These are phyloP conservation scores for Pythium plurisporium DNA, from an alignment of 352 stramenopile species.

Conservation along the genomic window DNA sequence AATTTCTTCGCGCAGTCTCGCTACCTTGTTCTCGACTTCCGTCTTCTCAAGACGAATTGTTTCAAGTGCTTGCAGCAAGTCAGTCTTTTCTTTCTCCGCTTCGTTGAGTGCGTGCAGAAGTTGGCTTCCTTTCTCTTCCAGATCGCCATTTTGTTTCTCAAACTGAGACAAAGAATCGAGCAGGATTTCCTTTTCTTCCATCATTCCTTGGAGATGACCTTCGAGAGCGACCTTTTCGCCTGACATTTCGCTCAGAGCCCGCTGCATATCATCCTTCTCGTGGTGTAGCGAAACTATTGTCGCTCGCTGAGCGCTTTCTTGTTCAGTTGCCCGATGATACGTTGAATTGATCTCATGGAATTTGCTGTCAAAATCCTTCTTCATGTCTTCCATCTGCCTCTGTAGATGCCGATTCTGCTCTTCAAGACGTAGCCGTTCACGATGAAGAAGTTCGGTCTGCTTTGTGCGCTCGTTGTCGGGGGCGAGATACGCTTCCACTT, in stretches of 20 bases:
- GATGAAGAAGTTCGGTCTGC: constrained; percentile 49
- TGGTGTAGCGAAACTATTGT: constrained; percentile 42
- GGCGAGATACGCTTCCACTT: constrained; percentile 52
- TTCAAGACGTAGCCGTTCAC: constrained; percentile 51
- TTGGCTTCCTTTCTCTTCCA: constrained; percentile 30
- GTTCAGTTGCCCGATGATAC: constrained; percentile 37
- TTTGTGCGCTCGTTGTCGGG: constrained; percentile 48
- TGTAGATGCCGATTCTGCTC: constrained; percentile 51
- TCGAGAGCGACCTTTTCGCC: constrained; percentile 52
- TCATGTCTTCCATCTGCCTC: constrained; percentile 38
- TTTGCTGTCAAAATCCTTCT: constrained; percentile 37
- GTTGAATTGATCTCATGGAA: constrained; percentile 42
- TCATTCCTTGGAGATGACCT: constrained; percentile 33
- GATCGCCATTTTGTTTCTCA: constrained; percentile 45
- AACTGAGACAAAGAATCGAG: constrained; percentile 32
- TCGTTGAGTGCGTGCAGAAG: constrained; percentile 13
- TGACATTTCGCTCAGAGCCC: constrained; percentile 36
- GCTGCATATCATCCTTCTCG: constrained; percentile 64
- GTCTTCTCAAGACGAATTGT: neutral
- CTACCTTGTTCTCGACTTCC: constrained; percentile 4
- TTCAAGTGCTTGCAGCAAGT: constrained; percentile 3
- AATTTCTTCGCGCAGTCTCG: neutral
- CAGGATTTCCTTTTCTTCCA: constrained; percentile 31
- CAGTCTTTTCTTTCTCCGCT: constrained; percentile 19
- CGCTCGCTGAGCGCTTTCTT: constrained; percentile 46